Conservation (phyloP, 257 asterid genomes). For the Nicotiana otophora region DNA sequence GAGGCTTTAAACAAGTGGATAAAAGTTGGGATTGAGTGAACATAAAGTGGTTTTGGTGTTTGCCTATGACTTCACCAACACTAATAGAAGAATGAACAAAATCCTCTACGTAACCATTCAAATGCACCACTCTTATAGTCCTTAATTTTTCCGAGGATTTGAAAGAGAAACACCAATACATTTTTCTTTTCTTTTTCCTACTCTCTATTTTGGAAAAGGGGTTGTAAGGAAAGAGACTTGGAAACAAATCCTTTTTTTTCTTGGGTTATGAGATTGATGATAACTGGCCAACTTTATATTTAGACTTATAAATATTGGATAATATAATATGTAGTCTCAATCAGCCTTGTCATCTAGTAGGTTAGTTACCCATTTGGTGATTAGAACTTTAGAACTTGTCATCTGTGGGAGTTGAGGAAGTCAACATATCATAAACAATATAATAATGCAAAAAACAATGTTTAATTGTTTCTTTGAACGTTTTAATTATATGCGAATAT, state of each 20-base stretch:
- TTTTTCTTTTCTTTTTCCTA: not conserved
- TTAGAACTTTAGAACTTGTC: not conserved
- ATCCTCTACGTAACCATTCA: constrained; percentile 41
- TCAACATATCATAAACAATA: too few species aligned
- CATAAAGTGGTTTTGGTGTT: constrained; percentile 29
- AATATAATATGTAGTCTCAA: not conserved
- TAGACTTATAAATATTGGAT: not conserved
- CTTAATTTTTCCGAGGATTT: constrained; percentile 12
- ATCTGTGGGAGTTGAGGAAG: too few species aligned
- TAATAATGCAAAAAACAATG: too few species aligned
- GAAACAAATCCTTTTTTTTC: too few species aligned
- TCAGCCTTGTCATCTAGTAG: not conserved
- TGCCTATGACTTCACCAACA: constrained; percentile 36
- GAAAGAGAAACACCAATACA: constrained; percentile 18
- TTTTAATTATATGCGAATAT: too few species aligned
- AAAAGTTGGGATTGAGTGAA: constrained; percentile 45
- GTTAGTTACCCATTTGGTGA: not conserved
- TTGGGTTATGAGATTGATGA: too few species aligned
- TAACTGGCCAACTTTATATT: not conserved
- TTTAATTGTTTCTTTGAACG: too few species aligned
- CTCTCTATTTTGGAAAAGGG: too few species aligned
- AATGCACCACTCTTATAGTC: constrained; percentile 31
- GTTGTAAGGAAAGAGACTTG: too few species aligned
- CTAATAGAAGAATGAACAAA: constrained; percentile 39
- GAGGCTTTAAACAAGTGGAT: constrained; percentile 31